phyloP scores from a whole-genome alignment of 169 alveolate species.

The Eimeria acervulina region DNA sequence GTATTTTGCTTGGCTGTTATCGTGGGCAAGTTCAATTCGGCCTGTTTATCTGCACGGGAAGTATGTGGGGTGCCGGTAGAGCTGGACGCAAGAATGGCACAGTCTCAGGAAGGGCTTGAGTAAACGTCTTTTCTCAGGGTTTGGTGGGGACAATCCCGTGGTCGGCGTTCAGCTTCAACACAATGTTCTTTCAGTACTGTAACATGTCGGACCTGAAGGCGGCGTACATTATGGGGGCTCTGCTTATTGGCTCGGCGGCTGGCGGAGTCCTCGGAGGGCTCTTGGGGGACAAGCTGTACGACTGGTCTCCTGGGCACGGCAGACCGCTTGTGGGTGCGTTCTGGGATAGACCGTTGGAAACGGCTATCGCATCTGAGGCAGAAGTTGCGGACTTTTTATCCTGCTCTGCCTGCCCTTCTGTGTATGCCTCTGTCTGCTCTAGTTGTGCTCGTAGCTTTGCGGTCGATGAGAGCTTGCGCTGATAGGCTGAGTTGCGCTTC shows the following conservation, averaged over 20 bases:
- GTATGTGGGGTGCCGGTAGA: not conserved
- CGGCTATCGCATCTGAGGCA: not conserved
- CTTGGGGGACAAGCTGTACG: constrained; percentile 91
- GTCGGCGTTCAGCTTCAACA: constrained; percentile 93
- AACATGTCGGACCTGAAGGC: constrained; percentile 93
- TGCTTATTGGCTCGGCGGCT: constrained; percentile 92
- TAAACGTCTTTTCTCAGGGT: constrained; percentile 86
- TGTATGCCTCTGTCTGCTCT: not conserved
- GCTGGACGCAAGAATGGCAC: not conserved
- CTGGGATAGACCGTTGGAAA: constrained; percentile 71
- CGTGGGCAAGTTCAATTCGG: not conserved
- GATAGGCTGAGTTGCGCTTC: not conserved
- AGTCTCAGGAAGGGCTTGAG: not conserved
- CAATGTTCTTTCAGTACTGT: constrained; percentile 94
- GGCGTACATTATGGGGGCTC: constrained; percentile 91
- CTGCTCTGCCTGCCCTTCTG: not conserved
- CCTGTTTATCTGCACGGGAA: not conserved
- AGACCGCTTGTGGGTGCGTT: constrained; percentile 91
- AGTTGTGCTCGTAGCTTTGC: not conserved
- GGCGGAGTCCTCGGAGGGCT: constrained; percentile 95
- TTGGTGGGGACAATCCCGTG: constrained; percentile 95
- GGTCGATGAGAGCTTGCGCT: not conserved
- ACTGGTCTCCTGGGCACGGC: constrained; percentile 91
- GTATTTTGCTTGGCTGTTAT: not conserved
- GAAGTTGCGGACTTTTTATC: not conserved